Conservation (phyloP, 768 basidiomycete species). For the Tephrocybe sp. region DNA sequence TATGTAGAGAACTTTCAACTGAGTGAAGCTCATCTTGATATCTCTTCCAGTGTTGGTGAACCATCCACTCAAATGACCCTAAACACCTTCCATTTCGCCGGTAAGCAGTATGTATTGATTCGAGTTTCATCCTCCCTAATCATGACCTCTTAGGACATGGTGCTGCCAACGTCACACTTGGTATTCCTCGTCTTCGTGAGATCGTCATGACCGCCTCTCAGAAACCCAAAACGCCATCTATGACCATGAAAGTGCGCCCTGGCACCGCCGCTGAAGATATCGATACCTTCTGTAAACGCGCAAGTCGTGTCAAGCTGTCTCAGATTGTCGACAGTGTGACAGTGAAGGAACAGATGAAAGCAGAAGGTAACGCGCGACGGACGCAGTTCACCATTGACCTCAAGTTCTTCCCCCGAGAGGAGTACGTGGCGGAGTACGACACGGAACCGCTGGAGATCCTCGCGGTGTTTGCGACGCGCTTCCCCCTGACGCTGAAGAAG, state of each 20-base stretch:
- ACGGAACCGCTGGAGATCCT: conserved; percentile 73
- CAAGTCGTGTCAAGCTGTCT: conserved; percentile 81
- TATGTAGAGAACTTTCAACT: conserved; percentile 48
- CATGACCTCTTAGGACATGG: conserved; percentile 78
- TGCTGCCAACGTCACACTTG: conserved; percentile 97
- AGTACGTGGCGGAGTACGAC: conserved; percentile 84
- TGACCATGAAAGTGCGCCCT: conserved; percentile 76
- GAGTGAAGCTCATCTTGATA: no score
- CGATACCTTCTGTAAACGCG: conserved; percentile 83
- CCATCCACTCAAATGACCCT: conserved; percentile 99
- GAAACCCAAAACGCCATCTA: conserved; percentile 96
- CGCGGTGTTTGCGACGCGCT: conserved; percentile 65
- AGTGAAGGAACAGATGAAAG: conserved; percentile 76
- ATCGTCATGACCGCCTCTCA: conserved; percentile 98
- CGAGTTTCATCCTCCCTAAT: not conserved
- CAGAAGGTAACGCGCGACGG: conserved; percentile 65
- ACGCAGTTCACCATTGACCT: conserved; percentile 82
- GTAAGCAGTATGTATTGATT: conserved; percentile 34
- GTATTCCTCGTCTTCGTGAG: conserved; percentile 97
- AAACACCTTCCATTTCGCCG: conserved; percentile 99
- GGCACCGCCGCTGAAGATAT: conserved; percentile 55
- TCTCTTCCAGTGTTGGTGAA: conserved; percentile 80
- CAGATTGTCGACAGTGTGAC: conserved; percentile 83
- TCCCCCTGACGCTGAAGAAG: conserved; percentile 79
- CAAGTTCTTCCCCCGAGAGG: conserved; percentile 81